Evolutionary conservation across 305 asterid genomes (phyloP).

Genomic region (Withania somnifera): DNA sequence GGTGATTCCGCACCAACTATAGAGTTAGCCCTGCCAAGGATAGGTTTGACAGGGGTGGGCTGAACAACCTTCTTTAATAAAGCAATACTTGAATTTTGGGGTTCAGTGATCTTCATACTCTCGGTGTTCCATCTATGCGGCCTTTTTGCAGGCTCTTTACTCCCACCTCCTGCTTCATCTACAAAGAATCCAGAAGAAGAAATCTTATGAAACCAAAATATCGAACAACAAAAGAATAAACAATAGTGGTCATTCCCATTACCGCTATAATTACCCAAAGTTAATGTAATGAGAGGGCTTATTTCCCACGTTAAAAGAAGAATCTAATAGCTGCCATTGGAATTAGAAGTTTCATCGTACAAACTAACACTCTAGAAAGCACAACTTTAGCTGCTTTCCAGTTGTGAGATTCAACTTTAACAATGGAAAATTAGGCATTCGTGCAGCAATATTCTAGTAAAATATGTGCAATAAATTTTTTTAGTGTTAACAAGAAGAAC

Average conservation of each 20-base stretch:
- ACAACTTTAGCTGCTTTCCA: background rate
- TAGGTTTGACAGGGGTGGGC: background rate
- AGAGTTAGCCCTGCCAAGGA: background rate
- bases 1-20: slow-evolving; percentile 8
- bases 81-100: slow-evolving; percentile 2
- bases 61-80: background rate
- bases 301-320: background rate
- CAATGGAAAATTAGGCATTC: background rate
- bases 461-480: background rate
- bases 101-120: slow-evolving; percentile 7
- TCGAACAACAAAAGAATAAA: background rate
- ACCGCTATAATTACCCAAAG: background rate
- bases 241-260: background rate
- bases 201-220: background rate
- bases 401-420: background rate
- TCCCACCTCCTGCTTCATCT: slow-evolving; percentile 12
- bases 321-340: background rate
- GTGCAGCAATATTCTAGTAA: background rate
- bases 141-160: slow-evolving; percentile 20
- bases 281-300: background rate
- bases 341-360: background rate
- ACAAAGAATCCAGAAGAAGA: background rate
- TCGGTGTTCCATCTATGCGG: slow-evolving; percentile 25
- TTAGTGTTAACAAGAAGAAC: background rate
- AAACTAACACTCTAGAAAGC: background rate